Evolutionary conservation across 73 alveolate genomes (phyloP), one percentile per base, ranked within the genome.

Genomic region (Tetrahymena borealis): DNA sequence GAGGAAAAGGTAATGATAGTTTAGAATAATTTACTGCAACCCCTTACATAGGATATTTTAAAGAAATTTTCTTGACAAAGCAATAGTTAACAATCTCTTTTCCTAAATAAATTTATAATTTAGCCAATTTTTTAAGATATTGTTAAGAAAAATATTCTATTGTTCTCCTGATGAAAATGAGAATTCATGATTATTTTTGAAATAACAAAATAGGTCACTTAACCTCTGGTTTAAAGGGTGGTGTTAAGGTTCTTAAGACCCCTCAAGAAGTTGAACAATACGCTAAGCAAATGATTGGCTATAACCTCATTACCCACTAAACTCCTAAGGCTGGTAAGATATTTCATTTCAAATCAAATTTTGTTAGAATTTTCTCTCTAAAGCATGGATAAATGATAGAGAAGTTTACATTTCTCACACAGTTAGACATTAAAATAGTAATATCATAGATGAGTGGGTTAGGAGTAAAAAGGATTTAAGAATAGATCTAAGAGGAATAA

Each of bases 161-260:
- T n/a, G 35, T 60, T 60, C 85, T 60, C 38, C 85, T n/a, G n/a
- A n/a, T 31, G 96, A 60, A 60, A 13, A 7, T 10, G 9, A 28
- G 32, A 0, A 10, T 18, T 60, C n/a, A n/a, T 7, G 13, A 60
- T 60, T 60, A 20, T 60, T 60, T 24, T n/a, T 39, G 16, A 39
- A 18, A 24, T 60, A 60, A 35, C 94, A 94, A 16, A 95, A 95
- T n/a, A 93, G 97, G 97, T 31, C 78, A 40, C 39, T 77, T 97
- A 28, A 90, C 98, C 24, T 93, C 96, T 42, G 98, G 99, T 37
- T 94, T 97, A 12, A 96, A 97, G 94, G 98, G 99, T 40, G 99
- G 99, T 20, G 99, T 97, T 11, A 94, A 96, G 43, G 93, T 97
- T 79, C 94, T 96, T 91, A 91, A 96, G 90, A 95, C 98, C 78